Evolutionary conservation across 768 basidiomycete genomes (phyloP).

Genomic region (Cyclocybe aegerita): DNA sequence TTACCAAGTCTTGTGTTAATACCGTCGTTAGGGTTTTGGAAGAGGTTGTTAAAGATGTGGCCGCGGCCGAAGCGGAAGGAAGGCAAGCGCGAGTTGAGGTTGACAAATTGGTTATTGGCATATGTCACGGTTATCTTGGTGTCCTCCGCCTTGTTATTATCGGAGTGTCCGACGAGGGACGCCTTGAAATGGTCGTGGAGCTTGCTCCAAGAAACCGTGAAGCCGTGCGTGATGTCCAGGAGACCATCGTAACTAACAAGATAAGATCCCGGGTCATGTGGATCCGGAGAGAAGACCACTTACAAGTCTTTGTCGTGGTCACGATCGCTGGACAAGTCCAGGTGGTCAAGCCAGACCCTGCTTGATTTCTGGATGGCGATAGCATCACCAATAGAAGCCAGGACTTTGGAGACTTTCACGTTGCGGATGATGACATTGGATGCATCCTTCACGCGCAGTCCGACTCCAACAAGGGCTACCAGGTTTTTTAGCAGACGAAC

Average conservation of each 20-base stretch:
- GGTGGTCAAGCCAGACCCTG: slow-evolving; percentile 44
- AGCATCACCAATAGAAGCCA: slow-evolving; percentile 44
- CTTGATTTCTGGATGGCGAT: slow-evolving; percentile 39
- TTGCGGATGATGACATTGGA: slow-evolving; percentile 50
- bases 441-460: slow-evolving; percentile 41
- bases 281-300: background rate
- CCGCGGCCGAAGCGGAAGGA: slow-evolving; percentile 47
- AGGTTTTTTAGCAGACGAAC: background rate
- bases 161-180: slow-evolving; percentile 41
- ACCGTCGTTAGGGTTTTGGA: slow-evolving; percentile 41
- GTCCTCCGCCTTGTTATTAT: slow-evolving; percentile 33
- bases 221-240: slow-evolving; percentile 43
- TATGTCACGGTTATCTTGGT: slow-evolving; percentile 40
- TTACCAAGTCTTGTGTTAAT: slow-evolving; percentile 43
- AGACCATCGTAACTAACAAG: slow-evolving; percentile 41
- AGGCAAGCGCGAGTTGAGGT: slow-evolving; percentile 44
- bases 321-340: slow-evolving; percentile 40
- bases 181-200: slow-evolving; percentile 47
- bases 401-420: slow-evolving; percentile 47
- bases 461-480: slow-evolving; percentile 45
- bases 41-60: slow-evolving; percentile 46
- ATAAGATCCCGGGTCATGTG: background rate
- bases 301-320: slow-evolving; percentile 38
- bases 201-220: slow-evolving; percentile 39
- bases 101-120: slow-evolving; percentile 41